phyloP scores from a whole-genome alignment of 1,284 basidiomycete genomes.

The Irpex sp. region DNA sequence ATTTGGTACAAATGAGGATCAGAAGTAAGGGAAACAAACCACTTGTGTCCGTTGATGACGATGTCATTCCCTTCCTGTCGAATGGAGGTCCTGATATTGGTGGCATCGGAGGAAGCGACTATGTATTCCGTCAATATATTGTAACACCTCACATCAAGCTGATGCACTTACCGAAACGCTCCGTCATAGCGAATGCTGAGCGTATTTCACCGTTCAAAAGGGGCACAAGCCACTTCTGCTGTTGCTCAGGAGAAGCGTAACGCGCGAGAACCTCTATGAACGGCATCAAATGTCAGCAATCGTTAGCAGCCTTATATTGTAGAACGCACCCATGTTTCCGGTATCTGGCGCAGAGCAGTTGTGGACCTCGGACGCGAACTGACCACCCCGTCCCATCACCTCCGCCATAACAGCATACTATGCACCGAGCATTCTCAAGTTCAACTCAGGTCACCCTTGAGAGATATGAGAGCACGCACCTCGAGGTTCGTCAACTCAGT shows the following conservation, averaged over 20 bases:
- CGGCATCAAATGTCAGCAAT: neutral
- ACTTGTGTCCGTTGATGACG: conserved; percentile 96
- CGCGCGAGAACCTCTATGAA: conserved; percentile 88
- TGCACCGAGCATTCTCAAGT: neutral
- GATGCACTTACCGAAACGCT: conserved; percentile 67
- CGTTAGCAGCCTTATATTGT: no score
- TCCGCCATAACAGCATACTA: conserved; percentile 98
- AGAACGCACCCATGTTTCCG: conserved; percentile 84
- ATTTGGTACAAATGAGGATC: conserved; percentile 2
- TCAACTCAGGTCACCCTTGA: neutral
- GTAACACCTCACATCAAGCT: neutral
- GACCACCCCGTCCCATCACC: conserved; percentile 81
- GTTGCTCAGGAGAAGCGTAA: conserved; percentile 87
- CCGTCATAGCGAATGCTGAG: conserved; percentile 94
- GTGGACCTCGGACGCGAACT: conserved; percentile 80
- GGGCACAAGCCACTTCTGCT: conserved; percentile 87
- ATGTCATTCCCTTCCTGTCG: conserved; percentile 85
- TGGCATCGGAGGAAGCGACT: conserved; percentile 96
- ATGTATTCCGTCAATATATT: neutral
- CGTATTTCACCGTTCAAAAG: conserved; percentile 91
- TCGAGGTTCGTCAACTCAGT: conserved; percentile 92
- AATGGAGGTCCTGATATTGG: conserved; percentile 91
- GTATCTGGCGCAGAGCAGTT: conserved; percentile 97
- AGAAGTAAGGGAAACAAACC: conserved; percentile 41
- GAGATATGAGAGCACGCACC: conserved; percentile 38